Base-by-base conservation (phyloP, 2,329 filamentous ascomycete genomes). In the Periconia macrospinosa region DNA sequence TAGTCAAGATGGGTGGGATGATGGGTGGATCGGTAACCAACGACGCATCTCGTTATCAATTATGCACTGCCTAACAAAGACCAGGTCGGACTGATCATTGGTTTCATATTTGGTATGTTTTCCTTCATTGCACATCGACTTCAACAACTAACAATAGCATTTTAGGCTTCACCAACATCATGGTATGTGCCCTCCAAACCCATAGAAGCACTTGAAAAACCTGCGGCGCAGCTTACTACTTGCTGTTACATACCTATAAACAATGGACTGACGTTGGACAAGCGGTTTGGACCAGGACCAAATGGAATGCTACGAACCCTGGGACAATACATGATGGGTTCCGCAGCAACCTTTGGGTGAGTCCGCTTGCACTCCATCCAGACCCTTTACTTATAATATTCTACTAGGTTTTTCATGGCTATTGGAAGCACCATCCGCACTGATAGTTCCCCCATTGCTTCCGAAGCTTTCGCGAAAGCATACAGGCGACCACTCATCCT, bases 1-100 rank as follows among this genome's bases (percentile, higher is more conserved):
- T n/a, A 96, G 92, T 92, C 76, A 97, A 96, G 82, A 97, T 97
- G 92, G 94, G 94, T 66, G 92, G 90, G 59, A 88, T 99, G 88
- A 97, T 97, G 92, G 94, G 94, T 66, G 91, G 92, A 74, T 95
- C 92, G 76, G 33, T 37, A 37, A 37, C 11, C 15, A n/a, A 13
- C 33, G 15, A n/a, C 33, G 11, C 33, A n/a, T 37, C 15, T 37
- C 33, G 33, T n/a, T n/a, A 37, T 37, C 33, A 37, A 5, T 10
- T 37, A 14, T 37, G 33, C 33, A 37, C 33, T 37, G 33, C 33
- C 15, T 37, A 37, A 37, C 33, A n/a, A 6, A n/a, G 33, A 6
- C 5, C 33, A 37, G 33, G 94, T 99, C 58, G 94, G 94, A 58
- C 82, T 90, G 49, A 96, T 96, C 73, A 97, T 99, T 78, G 94